Evolutionary conservation across 2,329 filamentous ascomycete species (phyloP).

Genomic region (Epichloe scottii): DNA sequence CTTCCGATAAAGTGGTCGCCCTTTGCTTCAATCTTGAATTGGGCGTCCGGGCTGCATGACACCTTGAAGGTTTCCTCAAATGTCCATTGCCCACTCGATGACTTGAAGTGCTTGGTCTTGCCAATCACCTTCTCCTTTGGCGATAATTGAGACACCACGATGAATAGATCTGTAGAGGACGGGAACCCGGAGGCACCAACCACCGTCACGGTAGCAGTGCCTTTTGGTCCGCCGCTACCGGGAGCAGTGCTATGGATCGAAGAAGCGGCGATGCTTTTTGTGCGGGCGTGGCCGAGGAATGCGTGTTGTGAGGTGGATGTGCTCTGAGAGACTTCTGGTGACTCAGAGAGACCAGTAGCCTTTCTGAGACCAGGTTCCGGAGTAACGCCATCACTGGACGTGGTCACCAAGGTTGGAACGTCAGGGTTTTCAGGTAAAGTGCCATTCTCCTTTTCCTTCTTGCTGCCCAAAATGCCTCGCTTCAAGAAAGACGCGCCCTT

Average conservation of each 20-base stretch:
- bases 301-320: constrained; percentile 16
- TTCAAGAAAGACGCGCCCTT: constrained; percentile 87
- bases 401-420: constrained; percentile 21
- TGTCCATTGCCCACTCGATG: constrained; percentile 47
- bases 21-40: constrained; percentile 78
- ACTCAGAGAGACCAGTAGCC: constrained; percentile 24
- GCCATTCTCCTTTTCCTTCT: constrained; percentile 49
- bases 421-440: constrained; percentile 29
- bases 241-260: constrained; percentile 54
- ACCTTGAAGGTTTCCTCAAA: constrained; percentile 74
- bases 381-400: constrained; percentile 22
- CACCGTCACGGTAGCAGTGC: constrained; percentile 69
- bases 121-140: constrained; percentile 67
- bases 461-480: constrained; percentile 66
- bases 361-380: constrained; percentile 28
- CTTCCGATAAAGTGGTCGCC: constrained; percentile 75
- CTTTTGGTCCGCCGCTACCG: constrained; percentile 44
- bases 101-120: constrained; percentile 87
- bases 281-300: constrained; percentile 32
- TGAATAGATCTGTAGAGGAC: constrained; percentile 63
- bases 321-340: constrained; percentile 16
- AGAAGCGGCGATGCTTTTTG: constrained; percentile 48
- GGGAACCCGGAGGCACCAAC: constrained; percentile 70
- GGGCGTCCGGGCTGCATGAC: constrained; percentile 64
- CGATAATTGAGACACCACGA: constrained; percentile 54